Conservation (phyloP, 2,329 filamentous ascomycete genomes). For the Ascomycota sp. region DNA sequence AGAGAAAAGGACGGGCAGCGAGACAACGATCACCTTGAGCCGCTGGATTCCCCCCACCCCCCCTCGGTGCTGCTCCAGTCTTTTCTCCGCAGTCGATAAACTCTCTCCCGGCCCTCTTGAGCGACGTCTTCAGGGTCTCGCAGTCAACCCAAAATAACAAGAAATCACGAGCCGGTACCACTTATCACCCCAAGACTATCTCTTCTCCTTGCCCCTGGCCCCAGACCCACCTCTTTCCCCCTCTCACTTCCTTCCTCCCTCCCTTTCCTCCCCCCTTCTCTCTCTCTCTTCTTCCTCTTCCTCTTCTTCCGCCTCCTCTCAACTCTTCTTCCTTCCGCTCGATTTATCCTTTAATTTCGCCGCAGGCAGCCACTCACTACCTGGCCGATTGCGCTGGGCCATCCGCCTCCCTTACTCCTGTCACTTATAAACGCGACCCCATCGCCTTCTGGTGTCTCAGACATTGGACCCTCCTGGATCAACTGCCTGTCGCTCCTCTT, state of each 20-base stretch:
- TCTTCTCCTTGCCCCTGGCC: constrained; percentile 3
- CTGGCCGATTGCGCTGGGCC: background rate
- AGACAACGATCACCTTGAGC: too few species aligned
- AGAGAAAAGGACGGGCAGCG: too few species aligned
- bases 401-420: background rate
- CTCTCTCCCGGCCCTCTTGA: too few species aligned
- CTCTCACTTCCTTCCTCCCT: background rate
- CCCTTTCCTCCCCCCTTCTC: background rate
- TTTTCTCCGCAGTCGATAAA: too few species aligned
- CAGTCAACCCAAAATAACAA: constrained; percentile 3
- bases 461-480: constrained; percentile 1
- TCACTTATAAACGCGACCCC: background rate
- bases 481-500: constrained; percentile 1
- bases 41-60: too few species aligned
- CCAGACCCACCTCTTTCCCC: constrained; percentile 3
- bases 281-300: background rate
- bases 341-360: too few species aligned
- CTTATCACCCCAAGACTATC: constrained; percentile 3
- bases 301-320: background rate
- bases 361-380: too few species aligned
- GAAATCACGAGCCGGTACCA: constrained; percentile 2
- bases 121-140: constrained; percentile 1
- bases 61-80: too few species aligned
- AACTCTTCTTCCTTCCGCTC: background rate
- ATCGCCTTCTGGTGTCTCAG: constrained; percentile 2